phyloP scores from a whole-genome alignment of 148 eudicot genomes.

The Rhododendron kiyosumense region DNA sequence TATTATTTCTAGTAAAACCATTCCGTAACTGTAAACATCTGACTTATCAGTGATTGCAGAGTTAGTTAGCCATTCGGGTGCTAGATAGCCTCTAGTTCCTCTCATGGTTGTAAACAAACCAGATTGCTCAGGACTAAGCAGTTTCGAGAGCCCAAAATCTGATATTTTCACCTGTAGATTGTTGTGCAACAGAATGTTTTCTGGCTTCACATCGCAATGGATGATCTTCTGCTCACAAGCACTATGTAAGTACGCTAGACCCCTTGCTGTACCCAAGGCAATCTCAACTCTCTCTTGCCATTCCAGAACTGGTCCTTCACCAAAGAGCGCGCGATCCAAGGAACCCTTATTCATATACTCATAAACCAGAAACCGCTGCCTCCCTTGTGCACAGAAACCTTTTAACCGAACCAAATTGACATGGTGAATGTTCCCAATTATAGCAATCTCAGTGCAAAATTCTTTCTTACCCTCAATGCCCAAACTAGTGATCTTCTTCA shows the following conservation, averaged over 20 bases:
- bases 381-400: conserved; percentile 62
- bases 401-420: conserved; percentile 60
- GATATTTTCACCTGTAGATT: no score
- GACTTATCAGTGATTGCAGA: no score
- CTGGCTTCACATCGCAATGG: conserved; percentile 61
- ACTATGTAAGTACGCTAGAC: conserved; percentile 63
- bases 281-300: conserved; percentile 71
- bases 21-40: conserved; percentile 30
- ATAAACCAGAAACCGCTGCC: background rate
- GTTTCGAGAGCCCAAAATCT: conserved; percentile 66
- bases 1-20: conserved; percentile 69
- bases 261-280: conserved; percentile 69
- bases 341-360: conserved; percentile 37
- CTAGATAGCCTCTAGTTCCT: conserved; percentile 34
- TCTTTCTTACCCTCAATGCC: conserved; percentile 63
- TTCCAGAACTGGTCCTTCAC: conserved; percentile 58
- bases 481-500: conserved; percentile 52
- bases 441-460: conserved; percentile 62
- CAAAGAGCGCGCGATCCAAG: conserved; percentile 55
- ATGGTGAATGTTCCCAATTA: conserved; percentile 5
- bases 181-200: no score
- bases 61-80: no score
- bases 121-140: conserved; percentile 56
- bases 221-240: conserved; percentile 68
- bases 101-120: conserved; percentile 71